Base-by-base conservation (phyloP, 129 eudicot genomes). In the Flaveria trinervia region DNA sequence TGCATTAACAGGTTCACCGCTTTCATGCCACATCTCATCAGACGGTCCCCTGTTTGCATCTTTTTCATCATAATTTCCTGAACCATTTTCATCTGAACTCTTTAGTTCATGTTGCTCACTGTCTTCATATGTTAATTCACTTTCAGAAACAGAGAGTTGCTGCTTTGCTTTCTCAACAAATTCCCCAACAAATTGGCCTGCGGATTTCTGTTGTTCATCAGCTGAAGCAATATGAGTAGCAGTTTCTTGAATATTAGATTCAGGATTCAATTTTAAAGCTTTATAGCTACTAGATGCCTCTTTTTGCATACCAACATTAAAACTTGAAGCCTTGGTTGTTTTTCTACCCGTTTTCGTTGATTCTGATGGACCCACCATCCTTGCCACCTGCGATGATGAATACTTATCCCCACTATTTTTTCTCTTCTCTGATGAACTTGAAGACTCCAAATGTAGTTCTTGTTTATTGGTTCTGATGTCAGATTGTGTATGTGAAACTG, bases 11-110 rank as follows among this genome's bases (percentile, higher is more conserved):
- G 67, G 67, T 61, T 56, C 62, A 18, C 79, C 89, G 1, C 79
- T 79, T 43, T 82, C 91, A 60, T 85, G 87, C 95, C 97, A 90
- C 85, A 88, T 88, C 69, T 90, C 89, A 71, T 86, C 97, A 41
- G 92, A 82, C 26, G 92, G 97, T 17, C 97, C 96, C 77, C 70
- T 81, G 44, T 72, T 51, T 55, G 78, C 86, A 48, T 89, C 84
- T 30, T 79, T 74, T 30, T 13, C 67, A 46, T 67, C 72, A 48
- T 82, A 77, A 74, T 73, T 88, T 64, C 73, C 90, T 41, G 86
- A 85, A 60, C 65, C 80, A 59, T 68, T 9, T 44, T 78, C 82
- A 20, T 70, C 68, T 6, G 57, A 10, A 71, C 61, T 71, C 73
- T 75, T 75, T 22, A 66, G 71, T n/a, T 75, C 59, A 78, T 15